These are phyloP conservation scores for Hippophae rhamnoides DNA, from an alignment of 306 rosid genomes.

Conservation along the genomic window DNA sequence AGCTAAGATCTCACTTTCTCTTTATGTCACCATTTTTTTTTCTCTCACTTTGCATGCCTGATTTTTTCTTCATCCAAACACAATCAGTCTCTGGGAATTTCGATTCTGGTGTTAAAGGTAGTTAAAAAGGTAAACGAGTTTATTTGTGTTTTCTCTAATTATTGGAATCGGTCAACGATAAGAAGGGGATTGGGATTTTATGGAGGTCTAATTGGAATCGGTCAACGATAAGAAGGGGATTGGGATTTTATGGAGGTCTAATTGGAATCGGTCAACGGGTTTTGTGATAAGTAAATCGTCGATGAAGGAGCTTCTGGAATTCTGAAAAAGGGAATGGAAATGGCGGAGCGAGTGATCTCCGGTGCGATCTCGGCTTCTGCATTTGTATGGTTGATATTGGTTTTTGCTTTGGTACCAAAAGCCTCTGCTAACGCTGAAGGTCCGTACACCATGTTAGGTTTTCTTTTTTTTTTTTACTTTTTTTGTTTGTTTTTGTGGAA, in stretches of 20 bases:
- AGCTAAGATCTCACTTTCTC: slow-evolving; percentile 1
- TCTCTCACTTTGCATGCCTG: not conserved
- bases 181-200: not conserved
- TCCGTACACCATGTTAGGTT: slow-evolving; percentile 12
- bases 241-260: not conserved
- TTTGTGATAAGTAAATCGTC: not conserved
- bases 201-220: slow-evolving; percentile 5
- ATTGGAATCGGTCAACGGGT: slow-evolving; percentile 12
- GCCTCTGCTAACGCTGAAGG: slow-evolving; percentile 66
- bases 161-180: slow-evolving; percentile 16
- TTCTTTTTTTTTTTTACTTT: not conserved
- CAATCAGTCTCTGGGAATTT: not conserved
- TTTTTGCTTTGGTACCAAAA: slow-evolving; percentile 39
- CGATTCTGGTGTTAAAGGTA: not conserved
- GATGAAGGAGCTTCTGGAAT: slow-evolving; percentile 7
- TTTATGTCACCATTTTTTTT: no score
- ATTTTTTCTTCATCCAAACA: not conserved
- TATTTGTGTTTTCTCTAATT: not conserved
- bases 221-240: slow-evolving; percentile 7
- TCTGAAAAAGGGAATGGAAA: slow-evolving; percentile 11
- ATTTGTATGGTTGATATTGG: slow-evolving; percentile 40
- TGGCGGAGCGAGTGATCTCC: slow-evolving; percentile 30
- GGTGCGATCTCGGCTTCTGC: slow-evolving; percentile 21
- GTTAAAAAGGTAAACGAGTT: not conserved
- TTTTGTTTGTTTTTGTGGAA: not conserved